Evolutionary conservation across 345 rosid species (phyloP), one percentile per base, ranked within the genome.

Genomic region (Hypericum perforatum): DNA sequence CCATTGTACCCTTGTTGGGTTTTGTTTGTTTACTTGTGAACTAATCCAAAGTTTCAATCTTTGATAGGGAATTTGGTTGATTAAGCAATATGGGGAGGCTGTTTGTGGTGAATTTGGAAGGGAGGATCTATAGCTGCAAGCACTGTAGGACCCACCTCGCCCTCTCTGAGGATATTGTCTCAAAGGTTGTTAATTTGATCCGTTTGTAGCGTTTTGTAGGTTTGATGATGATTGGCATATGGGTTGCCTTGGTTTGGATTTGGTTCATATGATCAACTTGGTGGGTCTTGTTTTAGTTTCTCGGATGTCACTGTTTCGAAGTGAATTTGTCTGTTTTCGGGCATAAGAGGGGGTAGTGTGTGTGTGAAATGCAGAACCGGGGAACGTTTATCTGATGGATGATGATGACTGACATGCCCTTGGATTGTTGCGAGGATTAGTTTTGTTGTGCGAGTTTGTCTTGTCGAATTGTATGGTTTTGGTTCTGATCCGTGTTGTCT

Each of bases 81-180:
- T 22, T 4, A 22, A 22, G 32, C 32, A 44, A 73, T 55, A 92
- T 92, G 98, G 98, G 98, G 73, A 85, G 94, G 78, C 41, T 92
- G 63, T 92, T 85, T 72, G 72, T 78, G 65, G 94, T 84, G 74
- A 67, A 56, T 68, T 95, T 92, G 6, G 94, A 92, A 74, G 95
- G 98, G 63, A 85, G 69, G 84, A 71, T 80, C 79, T 92, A 92
- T 59, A 82, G 79, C 64, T 92, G 98, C 77, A 84, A 84, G 68
- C 86, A 92, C 84, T 92, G 98, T 71, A 77, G 69, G 71, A 85
- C 94, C 65, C 94, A 80, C 65, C 94, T 92, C 61, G 97, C 97
- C 64, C 68, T 82, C 8, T 67, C 7, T 36, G 85, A 85, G 36
- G 85, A 92, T 69, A 73, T 92, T 71, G 65, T 78, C 60, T 92